phyloP scores from a whole-genome alignment of 768 basidiomycete genomes.

The Lepiota brunneoincarnata region DNA sequence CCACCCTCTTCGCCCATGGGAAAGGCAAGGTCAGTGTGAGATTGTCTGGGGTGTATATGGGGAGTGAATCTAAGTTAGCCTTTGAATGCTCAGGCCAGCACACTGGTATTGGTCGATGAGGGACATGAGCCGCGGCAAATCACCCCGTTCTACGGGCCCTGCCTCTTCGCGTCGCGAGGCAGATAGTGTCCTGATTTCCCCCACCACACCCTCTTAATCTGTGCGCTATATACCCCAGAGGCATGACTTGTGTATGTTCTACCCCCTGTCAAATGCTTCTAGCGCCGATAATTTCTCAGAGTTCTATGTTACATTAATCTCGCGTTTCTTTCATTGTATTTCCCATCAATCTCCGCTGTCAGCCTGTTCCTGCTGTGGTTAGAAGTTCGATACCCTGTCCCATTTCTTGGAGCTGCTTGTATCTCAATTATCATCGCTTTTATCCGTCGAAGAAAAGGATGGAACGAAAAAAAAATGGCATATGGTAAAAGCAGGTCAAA shows the following conservation, averaged over 20 bases:
- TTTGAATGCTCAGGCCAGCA: not conserved
- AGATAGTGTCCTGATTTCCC: not conserved
- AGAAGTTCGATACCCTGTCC: too few species aligned
- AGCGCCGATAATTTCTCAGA: too few species aligned
- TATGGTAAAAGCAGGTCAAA: not conserved
- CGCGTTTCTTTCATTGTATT: too few species aligned
- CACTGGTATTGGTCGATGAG: constrained; percentile 8
- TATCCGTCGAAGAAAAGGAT: not conserved
- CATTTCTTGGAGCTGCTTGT: too few species aligned
- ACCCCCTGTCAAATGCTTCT: too few species aligned
- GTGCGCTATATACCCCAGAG: not conserved
- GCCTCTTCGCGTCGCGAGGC: not conserved
- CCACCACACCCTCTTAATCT: not conserved
- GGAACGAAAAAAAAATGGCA: not conserved
- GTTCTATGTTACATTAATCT: too few species aligned
- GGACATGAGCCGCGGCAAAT: constrained; percentile 7
- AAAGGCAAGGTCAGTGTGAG: constrained; percentile 14
- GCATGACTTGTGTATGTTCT: not conserved
- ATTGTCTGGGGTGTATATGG: not conserved
- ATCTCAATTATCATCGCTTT: too few species aligned
- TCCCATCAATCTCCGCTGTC: too few species aligned
- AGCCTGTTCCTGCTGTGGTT: too few species aligned
- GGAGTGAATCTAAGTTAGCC: not conserved
- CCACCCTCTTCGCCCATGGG: constrained; percentile 17
- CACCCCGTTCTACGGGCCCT: not conserved